These are phyloP conservation scores for Xylariaceae sp. DNA, from an alignment of 2,329 filamentous ascomycete species.

Conservation along the genomic window DNA sequence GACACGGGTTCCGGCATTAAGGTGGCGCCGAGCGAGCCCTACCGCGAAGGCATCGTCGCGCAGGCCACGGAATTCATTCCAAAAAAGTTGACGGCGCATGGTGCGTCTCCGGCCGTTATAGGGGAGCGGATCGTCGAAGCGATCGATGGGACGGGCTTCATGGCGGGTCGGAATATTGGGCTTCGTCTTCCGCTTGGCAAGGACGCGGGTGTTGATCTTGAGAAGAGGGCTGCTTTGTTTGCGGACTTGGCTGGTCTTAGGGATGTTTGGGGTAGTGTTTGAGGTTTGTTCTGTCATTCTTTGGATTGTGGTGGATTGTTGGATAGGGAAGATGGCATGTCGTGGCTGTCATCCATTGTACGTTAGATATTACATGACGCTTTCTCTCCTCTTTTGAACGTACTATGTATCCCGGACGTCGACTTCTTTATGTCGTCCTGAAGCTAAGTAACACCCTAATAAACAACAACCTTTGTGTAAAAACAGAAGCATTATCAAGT, in stretches of 20 bases:
- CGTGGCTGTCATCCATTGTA: not conserved
- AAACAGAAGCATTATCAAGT: too few relatives aligned
- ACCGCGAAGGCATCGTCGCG: constrained; percentile 19
- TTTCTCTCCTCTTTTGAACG: too few relatives aligned
- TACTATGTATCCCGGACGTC: too few relatives aligned
- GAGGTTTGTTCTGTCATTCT: not conserved
- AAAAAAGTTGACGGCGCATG: not conserved
- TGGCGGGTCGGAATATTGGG: constrained; percentile 20
- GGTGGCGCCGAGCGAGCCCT: constrained; percentile 19
- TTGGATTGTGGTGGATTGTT: too few relatives aligned
- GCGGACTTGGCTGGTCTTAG: constrained; percentile 1
- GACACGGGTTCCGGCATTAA: constrained; percentile 16
- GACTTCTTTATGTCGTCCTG: too few relatives aligned
- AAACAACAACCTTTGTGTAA: too few relatives aligned
- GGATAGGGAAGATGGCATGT: too few relatives aligned
- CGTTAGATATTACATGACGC: too few relatives aligned
- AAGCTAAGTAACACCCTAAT: too few relatives aligned
- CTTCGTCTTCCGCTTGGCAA: constrained; percentile 19
- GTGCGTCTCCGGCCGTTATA: constrained; percentile 13
- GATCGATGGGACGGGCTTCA: constrained; percentile 25
- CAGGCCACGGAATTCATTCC: constrained; percentile 7
- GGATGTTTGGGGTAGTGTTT: constrained; percentile 17
- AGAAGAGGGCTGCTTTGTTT: constrained; percentile 8
- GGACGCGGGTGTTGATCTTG: constrained; percentile 7
- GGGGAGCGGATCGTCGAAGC: constrained; percentile 27